phyloP scores from a whole-genome alignment of 192 early-diverging fungal species.

The Allomyces macrogynus region DNA sequence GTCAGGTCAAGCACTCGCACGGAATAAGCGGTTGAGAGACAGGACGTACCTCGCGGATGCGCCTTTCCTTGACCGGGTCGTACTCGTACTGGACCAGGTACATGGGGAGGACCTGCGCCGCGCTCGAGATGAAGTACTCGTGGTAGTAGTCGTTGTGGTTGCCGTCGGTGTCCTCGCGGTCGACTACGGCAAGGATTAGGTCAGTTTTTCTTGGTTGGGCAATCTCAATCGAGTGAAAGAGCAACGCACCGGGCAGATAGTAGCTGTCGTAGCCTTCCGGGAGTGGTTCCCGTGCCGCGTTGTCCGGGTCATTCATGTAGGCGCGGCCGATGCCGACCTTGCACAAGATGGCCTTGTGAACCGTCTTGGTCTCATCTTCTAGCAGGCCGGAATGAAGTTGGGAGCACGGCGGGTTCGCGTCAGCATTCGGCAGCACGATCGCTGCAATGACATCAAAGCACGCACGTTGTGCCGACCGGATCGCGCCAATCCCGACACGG shows the following conservation, averaged over 20 bases:
- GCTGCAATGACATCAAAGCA: too few relatives aligned
- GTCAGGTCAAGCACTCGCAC: neutral
- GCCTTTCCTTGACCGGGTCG: conserved; percentile 17
- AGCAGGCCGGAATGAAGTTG: neutral
- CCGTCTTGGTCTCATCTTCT: conserved; percentile 1
- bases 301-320: conserved; percentile 12
- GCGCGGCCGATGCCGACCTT: conserved; percentile 24
- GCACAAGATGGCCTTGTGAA: conserved; percentile 25
- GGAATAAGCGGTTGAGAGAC: too few relatives aligned
- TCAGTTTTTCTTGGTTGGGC: too few relatives aligned
- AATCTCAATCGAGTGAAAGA: too few relatives aligned
- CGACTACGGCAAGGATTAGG: neutral
- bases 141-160: conserved; percentile 14
- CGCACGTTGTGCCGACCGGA: too few relatives aligned
- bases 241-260: conserved; percentile 17
- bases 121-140: conserved; percentile 27
- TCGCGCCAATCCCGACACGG: conserved; percentile 16
- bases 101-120: conserved; percentile 27
- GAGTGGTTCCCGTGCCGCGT: conserved; percentile 11
- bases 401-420: neutral
- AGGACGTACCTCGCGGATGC: conserved; percentile 22
- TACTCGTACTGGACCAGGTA: conserved; percentile 35
- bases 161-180: neutral
- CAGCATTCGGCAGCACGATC: too few relatives aligned
- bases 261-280: conserved; percentile 40